Evolutionary conservation across 805 yeast species (phyloP).

Genomic region (Metschnikowia bowlesiae): DNA sequence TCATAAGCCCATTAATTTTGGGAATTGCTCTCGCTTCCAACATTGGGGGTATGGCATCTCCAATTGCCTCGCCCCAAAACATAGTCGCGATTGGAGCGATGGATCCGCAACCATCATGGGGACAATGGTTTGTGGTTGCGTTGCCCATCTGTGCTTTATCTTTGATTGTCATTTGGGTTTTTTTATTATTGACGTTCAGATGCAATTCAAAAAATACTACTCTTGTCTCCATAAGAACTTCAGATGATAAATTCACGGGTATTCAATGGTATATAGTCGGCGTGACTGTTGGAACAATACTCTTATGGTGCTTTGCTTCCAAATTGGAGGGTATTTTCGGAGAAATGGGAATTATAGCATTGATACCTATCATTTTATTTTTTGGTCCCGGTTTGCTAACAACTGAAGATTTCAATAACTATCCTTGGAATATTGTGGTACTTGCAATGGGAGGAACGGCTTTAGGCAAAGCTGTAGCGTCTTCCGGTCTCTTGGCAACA

Average conservation of each 20-base stretch:
- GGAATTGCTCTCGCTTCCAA: slow-evolving; percentile 51
- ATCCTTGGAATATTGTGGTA: slow-evolving; percentile 52
- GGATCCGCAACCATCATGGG: slow-evolving; percentile 53
- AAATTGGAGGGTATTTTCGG: slow-evolving; percentile 43
- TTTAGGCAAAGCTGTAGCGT: slow-evolving; percentile 47
- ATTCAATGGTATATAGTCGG: slow-evolving; percentile 41
- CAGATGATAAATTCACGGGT: slow-evolving; percentile 40
- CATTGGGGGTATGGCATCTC: slow-evolving; percentile 53
- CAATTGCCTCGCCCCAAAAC: slow-evolving; percentile 53
- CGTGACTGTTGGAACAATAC: slow-evolving; percentile 42
- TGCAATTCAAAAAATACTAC: slow-evolving; percentile 44
- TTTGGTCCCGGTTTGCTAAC: slow-evolving; percentile 49
- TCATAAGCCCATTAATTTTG: slow-evolving; percentile 38
- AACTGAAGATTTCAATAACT: slow-evolving; percentile 46
- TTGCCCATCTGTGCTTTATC: slow-evolving; percentile 43
- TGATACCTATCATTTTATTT: slow-evolving; percentile 45
- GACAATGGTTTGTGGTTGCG: slow-evolving; percentile 52
- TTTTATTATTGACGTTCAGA: slow-evolving; percentile 53
- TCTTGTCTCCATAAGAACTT: slow-evolving; percentile 44
- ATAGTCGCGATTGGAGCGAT: slow-evolving; percentile 51
- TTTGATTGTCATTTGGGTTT: slow-evolving; percentile 43
- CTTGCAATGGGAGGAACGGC: slow-evolving; percentile 57
- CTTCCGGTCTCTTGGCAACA: slow-evolving; percentile 45
- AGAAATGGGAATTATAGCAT: slow-evolving; percentile 45
- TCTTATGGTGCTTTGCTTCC: slow-evolving; percentile 47